Evolutionary conservation across 805 yeast genomes (phyloP).

Genomic region (Candida saitoana): DNA sequence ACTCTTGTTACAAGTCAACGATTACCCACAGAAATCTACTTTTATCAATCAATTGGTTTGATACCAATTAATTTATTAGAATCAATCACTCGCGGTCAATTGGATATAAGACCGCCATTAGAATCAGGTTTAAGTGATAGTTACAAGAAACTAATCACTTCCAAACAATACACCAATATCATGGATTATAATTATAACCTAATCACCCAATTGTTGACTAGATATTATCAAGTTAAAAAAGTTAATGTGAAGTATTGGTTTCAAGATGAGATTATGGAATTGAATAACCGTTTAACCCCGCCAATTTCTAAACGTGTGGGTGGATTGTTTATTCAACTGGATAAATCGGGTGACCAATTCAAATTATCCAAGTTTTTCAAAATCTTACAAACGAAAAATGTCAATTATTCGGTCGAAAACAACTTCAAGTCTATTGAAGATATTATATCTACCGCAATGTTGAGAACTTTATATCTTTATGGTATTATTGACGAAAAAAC

Average conservation of each 20-base stretch:
- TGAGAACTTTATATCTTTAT: conserved; percentile 50
- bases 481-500: conserved; percentile 45
- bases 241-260: conserved; percentile 56
- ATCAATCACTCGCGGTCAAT: conserved; percentile 60
- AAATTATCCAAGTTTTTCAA: conserved; percentile 21
- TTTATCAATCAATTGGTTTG: conserved; percentile 76
- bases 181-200: conserved; percentile 63
- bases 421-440: conserved; percentile 46
- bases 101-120: conserved; percentile 59
- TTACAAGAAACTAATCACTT: conserved; percentile 52
- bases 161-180: conserved; percentile 42
- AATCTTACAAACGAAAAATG: conserved; percentile 13
- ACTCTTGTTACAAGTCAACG: conserved; percentile 75
- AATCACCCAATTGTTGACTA: conserved; percentile 66
- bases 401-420: conserved; percentile 14
- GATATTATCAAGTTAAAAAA: conserved; percentile 79
- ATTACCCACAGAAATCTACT: conserved; percentile 80
- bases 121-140: conserved; percentile 59
- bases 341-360: conserved; percentile 19
- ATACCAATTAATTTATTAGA: conserved; percentile 60
- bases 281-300: conserved; percentile 53
- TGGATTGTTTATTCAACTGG: conserved; percentile 17
- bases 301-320: conserved; percentile 41
- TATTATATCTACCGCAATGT: conserved; percentile 50
- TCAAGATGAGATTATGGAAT: conserved; percentile 36